Evolutionary conservation across 495 filamentous ascomycete species (phyloP), one percentile per base, ranked within the genome.

Genomic region (Penicillium turbatum): DNA sequence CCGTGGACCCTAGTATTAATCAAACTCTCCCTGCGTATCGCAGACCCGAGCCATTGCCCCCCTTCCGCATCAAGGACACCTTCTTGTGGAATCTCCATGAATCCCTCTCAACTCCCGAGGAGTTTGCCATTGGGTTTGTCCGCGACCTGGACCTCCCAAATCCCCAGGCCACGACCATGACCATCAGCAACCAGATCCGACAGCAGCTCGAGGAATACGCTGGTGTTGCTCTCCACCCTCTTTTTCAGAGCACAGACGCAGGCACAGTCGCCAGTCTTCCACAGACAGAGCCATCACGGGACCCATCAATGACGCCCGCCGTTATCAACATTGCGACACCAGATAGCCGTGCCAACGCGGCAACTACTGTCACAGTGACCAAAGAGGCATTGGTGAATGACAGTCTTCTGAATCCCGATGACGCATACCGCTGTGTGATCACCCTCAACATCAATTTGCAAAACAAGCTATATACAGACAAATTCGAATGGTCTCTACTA

Each of bases 41-140:
- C 60, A 73, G 76, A 21, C 87, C 85, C 27, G 92, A 97, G 36
- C 72, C 81, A 42, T 86, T 90, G 19, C 86, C 91, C 13, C 83
- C 87, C 3, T 96, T 86, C 67, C 80, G 92, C 41, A 77, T 99
- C 31, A 90, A 95, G 68, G 93, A 99, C 59, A 87, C 85, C 24
- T 97, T 99, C 64, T 70, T 97, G 21, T 99, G 93, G 93, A 99
- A 99, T 64, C 78, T 99, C 9, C 91, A 97, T 69, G 93, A 99
- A 72, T 88, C 88, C 2, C 73, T 96, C 29, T 87, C 92, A 10
- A 99, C 93, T 0, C 95, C 93, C 4, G 93, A 99, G 64, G 86
- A 92, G 58, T 99, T 97, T 69, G 95, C 93, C 5, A 79, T 85
- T 51, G 81, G 77, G n/a, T 86, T 97, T 54, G 90, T 95, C 29